Base-by-base conservation (phyloP, 768 basidiomycete genomes). In the Mrakia gelida region DNA sequence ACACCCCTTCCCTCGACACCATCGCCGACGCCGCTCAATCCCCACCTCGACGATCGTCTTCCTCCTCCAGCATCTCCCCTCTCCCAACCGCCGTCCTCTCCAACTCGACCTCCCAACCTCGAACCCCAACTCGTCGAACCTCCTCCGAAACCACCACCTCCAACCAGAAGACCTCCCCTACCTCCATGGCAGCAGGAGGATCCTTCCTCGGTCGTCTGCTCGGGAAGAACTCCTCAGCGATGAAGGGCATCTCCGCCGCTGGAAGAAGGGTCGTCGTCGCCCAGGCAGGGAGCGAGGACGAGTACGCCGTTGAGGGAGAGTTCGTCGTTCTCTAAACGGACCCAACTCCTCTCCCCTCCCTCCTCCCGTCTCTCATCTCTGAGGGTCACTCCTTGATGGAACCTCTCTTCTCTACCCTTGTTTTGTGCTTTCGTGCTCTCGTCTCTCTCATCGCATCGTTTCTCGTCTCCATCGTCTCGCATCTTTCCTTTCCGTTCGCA, bases 151-250 rank as follows among this genome's bases (percentile, higher is more conserved):
- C 38, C 38, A 38, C 38, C 38, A 38, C 38, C 38, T 38, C 38
- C 38, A 38, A 38, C 18, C 45, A 52, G 49, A 59, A 63, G 30
- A 52, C 61, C 61, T 73, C 71, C 16, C 76, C 76, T 15, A 54
- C 70, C 28, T 38, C 76, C 15, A 71, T 62, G 45, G 76, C 76
- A 7, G 76, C 76, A 11, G 26, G 52, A 6, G 76, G 76, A 28
- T 72, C 56, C 62, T 77, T 77, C 63, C 76, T 77, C 30, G 32
- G 59, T 59, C 61, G 76, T 13, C 62, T 77, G 4, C 70, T 77
- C n/a, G 34, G 52, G 3, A 71, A 43, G 41, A 41, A 15, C 26
- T 45, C 68, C 21, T 16, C 68, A 9, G 54, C 49, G 30, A 41
- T 15, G 45, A 45, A 45, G 45, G 38, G 38, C 18, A 34, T 52